Conservation (phyloP, 2,329 filamentous ascomycete genomes). For the Trichoderma harzianum region DNA sequence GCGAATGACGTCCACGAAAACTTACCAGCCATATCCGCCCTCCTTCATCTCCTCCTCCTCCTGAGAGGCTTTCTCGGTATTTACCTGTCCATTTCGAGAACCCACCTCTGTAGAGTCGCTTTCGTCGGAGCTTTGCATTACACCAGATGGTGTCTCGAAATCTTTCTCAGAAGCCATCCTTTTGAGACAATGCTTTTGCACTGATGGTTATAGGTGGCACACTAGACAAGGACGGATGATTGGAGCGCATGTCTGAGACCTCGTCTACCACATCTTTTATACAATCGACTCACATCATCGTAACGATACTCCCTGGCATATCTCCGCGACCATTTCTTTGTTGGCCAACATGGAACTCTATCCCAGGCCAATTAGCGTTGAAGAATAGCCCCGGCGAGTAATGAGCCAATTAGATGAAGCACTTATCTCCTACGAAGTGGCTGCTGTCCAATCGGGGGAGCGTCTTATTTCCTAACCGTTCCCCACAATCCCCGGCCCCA, state of each 20-base stretch:
- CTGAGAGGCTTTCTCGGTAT: background rate
- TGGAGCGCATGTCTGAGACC: background rate
- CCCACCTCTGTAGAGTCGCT: background rate
- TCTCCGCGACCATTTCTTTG: background rate
- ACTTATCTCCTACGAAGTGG: background rate
- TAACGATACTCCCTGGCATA: background rate
- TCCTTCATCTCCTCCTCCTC: background rate
- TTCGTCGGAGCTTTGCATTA: background rate
- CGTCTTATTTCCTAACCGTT: background rate
- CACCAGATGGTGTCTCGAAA: background rate
- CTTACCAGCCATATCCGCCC: conserved; percentile 12
- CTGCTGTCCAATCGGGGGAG: background rate
- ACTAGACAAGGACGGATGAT: background rate
- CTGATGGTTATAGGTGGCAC: background rate
- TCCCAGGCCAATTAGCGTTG: background rate
- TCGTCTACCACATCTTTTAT: background rate
- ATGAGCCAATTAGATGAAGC: background rate
- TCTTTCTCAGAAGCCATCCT: background rate
- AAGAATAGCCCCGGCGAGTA: background rate
- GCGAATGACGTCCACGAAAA: background rate
- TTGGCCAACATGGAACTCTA: background rate
- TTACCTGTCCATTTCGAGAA: background rate
- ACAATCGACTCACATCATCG: background rate
- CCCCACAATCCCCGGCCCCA: background rate
- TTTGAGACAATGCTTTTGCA: background rate